These are phyloP conservation scores for Fusarium gaditjirri DNA, from an alignment of 2,329 filamentous ascomycete species.

Conservation along the genomic window DNA sequence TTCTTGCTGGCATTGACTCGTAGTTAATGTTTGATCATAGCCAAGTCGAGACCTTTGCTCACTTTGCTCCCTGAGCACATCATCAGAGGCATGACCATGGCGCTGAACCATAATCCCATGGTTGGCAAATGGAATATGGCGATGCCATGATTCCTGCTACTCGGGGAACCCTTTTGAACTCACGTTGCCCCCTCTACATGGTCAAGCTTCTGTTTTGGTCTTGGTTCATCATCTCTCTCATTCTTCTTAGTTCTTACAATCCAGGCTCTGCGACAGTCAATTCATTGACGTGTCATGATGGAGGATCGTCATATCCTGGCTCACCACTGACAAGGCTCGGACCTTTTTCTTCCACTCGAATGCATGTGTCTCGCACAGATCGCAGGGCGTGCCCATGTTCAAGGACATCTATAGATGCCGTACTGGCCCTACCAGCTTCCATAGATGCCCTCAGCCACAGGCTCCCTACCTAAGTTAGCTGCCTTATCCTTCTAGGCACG, in stretches of 20 bases:
- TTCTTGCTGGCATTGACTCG: background rate
- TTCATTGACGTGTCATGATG: background rate
- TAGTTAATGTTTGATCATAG: conserved; percentile 9
- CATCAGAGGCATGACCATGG: conserved; percentile 28
- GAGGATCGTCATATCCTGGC: background rate
- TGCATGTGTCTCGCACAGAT: conserved; percentile 1
- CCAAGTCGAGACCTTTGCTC: conserved; percentile 26
- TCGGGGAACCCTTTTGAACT: conserved; percentile 2
- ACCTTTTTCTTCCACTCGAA: background rate
- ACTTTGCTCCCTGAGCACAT: conserved; percentile 36
- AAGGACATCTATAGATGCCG: background rate
- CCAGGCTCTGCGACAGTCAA: background rate
- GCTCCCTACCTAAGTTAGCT: background rate
- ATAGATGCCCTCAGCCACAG: conserved; percentile 11
- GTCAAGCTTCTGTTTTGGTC: conserved; percentile 7
- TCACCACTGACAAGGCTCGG: background rate
- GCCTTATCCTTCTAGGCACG: background rate
- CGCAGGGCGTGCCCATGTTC: background rate
- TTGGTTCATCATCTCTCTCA: background rate
- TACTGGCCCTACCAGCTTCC: background rate
- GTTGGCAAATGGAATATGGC: conserved; percentile 16
- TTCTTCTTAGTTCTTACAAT: background rate
- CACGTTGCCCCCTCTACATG: background rate
- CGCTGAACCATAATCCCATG: conserved; percentile 27
- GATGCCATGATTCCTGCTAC: conserved; percentile 8